Evolutionary conservation across 306 rosid species (phyloP).

Genomic region (Sesbania bispinosa): DNA sequence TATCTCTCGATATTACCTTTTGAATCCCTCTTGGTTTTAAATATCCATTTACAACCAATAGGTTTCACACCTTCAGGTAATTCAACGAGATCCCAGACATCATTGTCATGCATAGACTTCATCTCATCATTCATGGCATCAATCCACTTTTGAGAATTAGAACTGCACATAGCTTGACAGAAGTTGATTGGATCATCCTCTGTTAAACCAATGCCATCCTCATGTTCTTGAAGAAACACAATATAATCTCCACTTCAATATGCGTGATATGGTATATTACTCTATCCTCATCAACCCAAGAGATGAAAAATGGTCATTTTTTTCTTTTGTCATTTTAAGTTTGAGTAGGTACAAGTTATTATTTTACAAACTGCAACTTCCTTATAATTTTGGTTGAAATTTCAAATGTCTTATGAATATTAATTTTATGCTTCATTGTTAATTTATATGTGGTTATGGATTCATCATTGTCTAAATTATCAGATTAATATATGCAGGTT

Average conservation of each 20-base stretch:
- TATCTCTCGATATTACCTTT: too few species aligned
- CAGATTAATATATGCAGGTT: not conserved
- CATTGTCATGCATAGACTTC: too few species aligned
- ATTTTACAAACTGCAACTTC: slow-evolving; percentile 1
- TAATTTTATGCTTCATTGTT: slow-evolving; percentile 19
- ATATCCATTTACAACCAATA: too few species aligned
- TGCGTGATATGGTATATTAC: slow-evolving; percentile 89
- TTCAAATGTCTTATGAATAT: slow-evolving; percentile 1
- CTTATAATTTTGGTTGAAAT: slow-evolving; percentile 7
- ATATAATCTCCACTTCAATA: slow-evolving; percentile 88
- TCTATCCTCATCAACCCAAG: slow-evolving; percentile 10
- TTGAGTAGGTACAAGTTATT: not conserved
- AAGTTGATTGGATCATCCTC: too few species aligned
- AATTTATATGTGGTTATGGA: not conserved
- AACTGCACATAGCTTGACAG: too few species aligned
- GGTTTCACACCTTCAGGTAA: too few species aligned
- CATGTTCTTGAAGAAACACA: too few species aligned
- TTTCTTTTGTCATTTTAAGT: slow-evolving; percentile 4
- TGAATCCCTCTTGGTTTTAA: too few species aligned
- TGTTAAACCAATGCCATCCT: too few species aligned
- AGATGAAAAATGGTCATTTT: slow-evolving; percentile 7
- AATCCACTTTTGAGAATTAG: too few species aligned
- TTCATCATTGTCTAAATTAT: slow-evolving; percentile 6
- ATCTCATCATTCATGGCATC: too few species aligned
- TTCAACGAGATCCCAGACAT: too few species aligned